Percentiles rank a stretch among this genome's conserved stretches.
These are phyloP conservation scores for Butyriboletus appendiculatus DNA, from an alignment of 1,284 basidiomycete genomes.

Conservation along the genomic window DNA sequence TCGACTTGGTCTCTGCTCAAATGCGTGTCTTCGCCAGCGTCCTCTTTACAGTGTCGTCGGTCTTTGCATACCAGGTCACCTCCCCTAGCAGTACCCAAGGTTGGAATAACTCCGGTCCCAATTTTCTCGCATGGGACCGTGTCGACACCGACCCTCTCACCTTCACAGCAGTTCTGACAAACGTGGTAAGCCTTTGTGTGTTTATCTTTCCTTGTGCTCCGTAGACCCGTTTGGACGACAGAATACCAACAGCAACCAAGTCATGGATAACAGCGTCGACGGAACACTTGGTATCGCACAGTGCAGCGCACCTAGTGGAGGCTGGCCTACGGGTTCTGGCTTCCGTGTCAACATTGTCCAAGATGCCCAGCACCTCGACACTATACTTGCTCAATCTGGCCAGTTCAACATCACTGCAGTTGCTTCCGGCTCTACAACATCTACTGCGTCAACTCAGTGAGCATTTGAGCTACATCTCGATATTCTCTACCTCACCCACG, in stretches of 20 bases:
- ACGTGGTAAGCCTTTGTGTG: slow-evolving; percentile 47
- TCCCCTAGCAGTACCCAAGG: slow-evolving; percentile 48
- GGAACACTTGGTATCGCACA: slow-evolving; percentile 37
- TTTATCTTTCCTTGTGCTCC: background rate
- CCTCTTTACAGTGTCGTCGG: slow-evolving; percentile 55
- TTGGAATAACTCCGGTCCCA: slow-evolving; percentile 62
- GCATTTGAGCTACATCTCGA: background rate
- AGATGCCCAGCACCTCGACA: slow-evolving; percentile 43
- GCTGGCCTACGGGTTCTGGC: slow-evolving; percentile 54
- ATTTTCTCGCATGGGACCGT: slow-evolving; percentile 62
- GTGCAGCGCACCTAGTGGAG: slow-evolving; percentile 54
- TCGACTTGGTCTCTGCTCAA: slow-evolving; percentile 10
- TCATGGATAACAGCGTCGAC: slow-evolving; percentile 53
- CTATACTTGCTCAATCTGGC: slow-evolving; percentile 65
- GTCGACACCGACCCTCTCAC: slow-evolving; percentile 64
- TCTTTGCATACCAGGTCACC: slow-evolving; percentile 61
- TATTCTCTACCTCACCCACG: slow-evolving; percentile 6
- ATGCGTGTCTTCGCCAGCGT: slow-evolving; percentile 51
- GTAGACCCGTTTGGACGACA: slow-evolving; percentile 12
- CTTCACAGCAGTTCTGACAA: slow-evolving; percentile 70
- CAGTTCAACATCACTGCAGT: slow-evolving; percentile 53
- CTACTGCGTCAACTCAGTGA: slow-evolving; percentile 23
- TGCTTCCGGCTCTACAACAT: slow-evolving; percentile 21
- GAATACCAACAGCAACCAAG: slow-evolving; percentile 37
- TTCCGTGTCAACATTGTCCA: slow-evolving; percentile 74